A percentile compares a stretch with the other conserved stretches of the same genome.
Conservation (phyloP, 2,329 filamentous ascomycete species). For the Diaporthe capsici region DNA sequence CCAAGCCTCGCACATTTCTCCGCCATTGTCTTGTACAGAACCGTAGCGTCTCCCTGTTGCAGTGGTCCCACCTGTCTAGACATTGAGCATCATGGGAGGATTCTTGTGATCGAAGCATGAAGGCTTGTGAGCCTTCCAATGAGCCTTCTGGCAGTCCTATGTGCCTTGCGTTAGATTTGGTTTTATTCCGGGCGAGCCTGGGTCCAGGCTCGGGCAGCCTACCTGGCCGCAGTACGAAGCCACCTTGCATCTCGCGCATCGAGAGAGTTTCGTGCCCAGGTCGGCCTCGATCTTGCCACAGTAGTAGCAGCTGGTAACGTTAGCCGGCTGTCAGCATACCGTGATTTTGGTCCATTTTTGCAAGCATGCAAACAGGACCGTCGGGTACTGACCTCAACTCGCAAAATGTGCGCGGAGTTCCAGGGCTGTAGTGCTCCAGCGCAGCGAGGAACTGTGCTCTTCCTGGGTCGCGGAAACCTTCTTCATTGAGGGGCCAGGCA, state of each 20-base stretch:
- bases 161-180: background rate
- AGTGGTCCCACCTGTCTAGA: background rate
- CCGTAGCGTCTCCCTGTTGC: background rate
- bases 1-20: background rate
- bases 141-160: conserved; percentile 20
- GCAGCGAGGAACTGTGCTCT: conserved; percentile 12
- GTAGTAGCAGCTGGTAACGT: background rate
- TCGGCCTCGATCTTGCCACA: conserved; percentile 26
- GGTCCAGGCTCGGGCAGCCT: too few relatives aligned
- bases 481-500: background rate
- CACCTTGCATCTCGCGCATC: conserved; percentile 8
- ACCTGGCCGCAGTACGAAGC: conserved; percentile 18
- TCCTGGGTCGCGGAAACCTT: background rate
- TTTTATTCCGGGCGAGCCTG: background rate
- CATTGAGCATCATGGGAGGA: conserved; percentile 5
- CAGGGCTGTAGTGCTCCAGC: conserved; percentile 3
- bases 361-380: background rate
- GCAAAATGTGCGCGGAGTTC: background rate
- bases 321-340: background rate
- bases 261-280: background rate
- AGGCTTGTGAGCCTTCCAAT: conserved; percentile 17
- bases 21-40: background rate
- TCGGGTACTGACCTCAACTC: background rate
- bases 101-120: background rate
- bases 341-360: background rate